Conservation (phyloP, 257 asterid genomes). For the Scutellaria minor region DNA sequence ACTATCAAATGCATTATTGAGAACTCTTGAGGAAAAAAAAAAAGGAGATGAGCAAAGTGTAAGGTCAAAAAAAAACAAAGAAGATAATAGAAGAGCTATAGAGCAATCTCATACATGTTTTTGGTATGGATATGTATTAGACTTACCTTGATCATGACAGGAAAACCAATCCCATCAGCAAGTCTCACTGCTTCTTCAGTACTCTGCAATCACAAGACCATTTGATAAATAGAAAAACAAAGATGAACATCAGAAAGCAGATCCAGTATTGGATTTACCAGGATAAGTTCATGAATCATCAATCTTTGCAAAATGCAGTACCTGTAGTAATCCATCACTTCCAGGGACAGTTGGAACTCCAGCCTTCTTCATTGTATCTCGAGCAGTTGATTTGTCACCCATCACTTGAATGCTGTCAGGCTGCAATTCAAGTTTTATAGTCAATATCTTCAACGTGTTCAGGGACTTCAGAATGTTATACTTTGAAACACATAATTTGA, state of each 20-base stretch:
- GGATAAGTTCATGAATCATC: slow-evolving; percentile 6
- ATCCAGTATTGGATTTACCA: slow-evolving; percentile 7
- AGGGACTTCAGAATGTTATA: neutral
- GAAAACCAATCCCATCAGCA: slow-evolving; percentile 86
- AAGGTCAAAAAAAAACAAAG: neutral
- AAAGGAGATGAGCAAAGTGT: neutral
- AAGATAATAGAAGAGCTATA: neutral
- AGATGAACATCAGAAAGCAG: neutral
- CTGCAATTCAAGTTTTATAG: slow-evolving; percentile 51
- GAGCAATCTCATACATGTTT: too few relatives aligned
- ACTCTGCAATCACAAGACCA: slow-evolving; percentile 54
- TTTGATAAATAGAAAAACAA: slow-evolving; percentile 17
- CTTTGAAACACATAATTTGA: slow-evolving; percentile 17
- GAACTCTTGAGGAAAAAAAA: neutral
- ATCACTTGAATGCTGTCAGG: slow-evolving; percentile 95
- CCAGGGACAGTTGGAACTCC: slow-evolving; percentile 99
- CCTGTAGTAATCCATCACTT: slow-evolving; percentile 92
- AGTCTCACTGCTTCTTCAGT: slow-evolving; percentile 87
- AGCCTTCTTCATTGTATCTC: slow-evolving; percentile 99
- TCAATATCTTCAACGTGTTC: neutral
- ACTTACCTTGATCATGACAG: slow-evolving; percentile 97
- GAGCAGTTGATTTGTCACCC: slow-evolving; percentile 99
- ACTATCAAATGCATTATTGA: neutral
- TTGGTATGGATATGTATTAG: neutral
- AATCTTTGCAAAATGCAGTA: slow-evolving; percentile 36